These are phyloP conservation scores for Ophiostoma sp. DNA, from an alignment of 2,329 filamentous ascomycete genomes.

Conservation along the genomic window DNA sequence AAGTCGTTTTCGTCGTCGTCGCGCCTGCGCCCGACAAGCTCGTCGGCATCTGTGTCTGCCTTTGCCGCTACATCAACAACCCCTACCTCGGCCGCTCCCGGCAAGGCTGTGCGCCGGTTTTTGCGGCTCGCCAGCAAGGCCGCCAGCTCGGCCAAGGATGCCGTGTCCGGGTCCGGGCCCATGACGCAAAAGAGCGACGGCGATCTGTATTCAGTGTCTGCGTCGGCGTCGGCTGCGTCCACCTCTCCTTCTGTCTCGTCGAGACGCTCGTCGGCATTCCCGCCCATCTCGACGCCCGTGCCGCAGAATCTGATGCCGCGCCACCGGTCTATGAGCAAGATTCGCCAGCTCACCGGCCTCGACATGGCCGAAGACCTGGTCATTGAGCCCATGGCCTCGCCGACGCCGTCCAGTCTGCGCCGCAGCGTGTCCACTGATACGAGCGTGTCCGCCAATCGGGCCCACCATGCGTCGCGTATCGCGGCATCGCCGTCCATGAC, in stretches of 20 bases:
- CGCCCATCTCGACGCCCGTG: background rate
- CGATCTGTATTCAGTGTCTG: conserved; percentile 9
- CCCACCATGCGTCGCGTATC: background rate
- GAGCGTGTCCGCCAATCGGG: background rate
- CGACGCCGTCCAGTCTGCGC: background rate
- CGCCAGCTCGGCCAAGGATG: conserved; percentile 18
- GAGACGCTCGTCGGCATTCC: background rate
- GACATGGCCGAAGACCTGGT: conserved; percentile 13
- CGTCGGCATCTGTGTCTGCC: background rate
- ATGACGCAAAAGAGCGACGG: conserved; percentile 13
- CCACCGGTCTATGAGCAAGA: conserved; percentile 25
- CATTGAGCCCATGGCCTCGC: background rate
- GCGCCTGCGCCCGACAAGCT: conserved; percentile 10
- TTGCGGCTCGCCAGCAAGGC: conserved; percentile 20
- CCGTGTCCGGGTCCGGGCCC: background rate
- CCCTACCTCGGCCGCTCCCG: conserved; percentile 12
- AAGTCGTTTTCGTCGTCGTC: conserved; percentile 15
- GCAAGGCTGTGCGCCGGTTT: conserved; percentile 19
- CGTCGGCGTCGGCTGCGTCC: conserved; percentile 21
- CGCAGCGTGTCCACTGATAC: conserved; percentile 15
- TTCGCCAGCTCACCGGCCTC: conserved; percentile 25
- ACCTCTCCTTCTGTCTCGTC: background rate
- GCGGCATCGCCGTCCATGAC: background rate
- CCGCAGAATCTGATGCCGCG: conserved; percentile 4
- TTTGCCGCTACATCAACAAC: too few relatives aligned